Percentiles rank a stretch among this genome's conserved stretches.
Evolutionary conservation across 2,329 filamentous ascomycete species (phyloP).

Genomic region (Fusarium sacchari): DNA sequence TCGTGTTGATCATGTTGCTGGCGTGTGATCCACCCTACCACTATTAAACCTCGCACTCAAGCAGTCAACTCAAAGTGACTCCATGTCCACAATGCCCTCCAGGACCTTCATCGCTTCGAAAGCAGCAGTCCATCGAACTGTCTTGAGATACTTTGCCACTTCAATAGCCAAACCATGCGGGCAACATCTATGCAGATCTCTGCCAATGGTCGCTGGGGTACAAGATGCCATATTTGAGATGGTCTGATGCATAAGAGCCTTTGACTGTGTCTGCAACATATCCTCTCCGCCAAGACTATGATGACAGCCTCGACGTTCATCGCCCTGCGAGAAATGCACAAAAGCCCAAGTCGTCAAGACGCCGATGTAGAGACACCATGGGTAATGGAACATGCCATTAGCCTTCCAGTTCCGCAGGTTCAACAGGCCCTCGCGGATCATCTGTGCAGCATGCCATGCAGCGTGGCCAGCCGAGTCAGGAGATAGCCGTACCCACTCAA

Average conservation of each 20-base stretch:
- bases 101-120: background rate
- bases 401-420: background rate
- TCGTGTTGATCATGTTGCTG: no score
- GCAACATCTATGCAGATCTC: background rate
- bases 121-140: background rate
- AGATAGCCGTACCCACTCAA: fast-evolving
- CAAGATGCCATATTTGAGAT: background rate
- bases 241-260: background rate
- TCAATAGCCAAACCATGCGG: background rate
- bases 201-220: background rate
- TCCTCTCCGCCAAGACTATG: background rate
- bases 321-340: background rate
- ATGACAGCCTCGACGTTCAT: background rate
- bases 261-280: background rate
- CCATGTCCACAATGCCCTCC: background rate
- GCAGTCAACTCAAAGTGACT: background rate
- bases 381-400: background rate
- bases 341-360: background rate
- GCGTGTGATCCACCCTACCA: no score
- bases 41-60: no score
- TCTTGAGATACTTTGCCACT: background rate
- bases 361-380: background rate
- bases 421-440: background rate
- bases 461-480: background rate
- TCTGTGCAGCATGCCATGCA: background rate